phyloP scores from a whole-genome alignment of 2,329 filamentous ascomycete genomes.

The Aspergillus neotritici region DNA sequence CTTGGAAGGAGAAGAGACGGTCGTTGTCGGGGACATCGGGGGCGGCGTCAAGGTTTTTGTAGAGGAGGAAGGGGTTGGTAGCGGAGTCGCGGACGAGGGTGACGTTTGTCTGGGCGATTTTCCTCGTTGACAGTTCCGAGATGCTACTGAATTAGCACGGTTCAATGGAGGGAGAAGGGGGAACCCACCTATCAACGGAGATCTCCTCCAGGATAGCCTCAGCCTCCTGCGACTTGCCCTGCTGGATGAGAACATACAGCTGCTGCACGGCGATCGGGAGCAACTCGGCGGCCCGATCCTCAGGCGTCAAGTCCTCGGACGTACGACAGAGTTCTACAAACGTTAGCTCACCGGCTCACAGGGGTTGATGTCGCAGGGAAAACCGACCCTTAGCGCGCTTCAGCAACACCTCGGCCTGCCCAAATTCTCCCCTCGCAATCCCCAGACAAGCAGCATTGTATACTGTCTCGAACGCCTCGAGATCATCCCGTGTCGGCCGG shows the following conservation, averaged over 20 bases:
- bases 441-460: slow-evolving; percentile 61
- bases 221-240: slow-evolving; percentile 53
- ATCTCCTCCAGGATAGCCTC: slow-evolving; percentile 48
- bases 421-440: slow-evolving; percentile 56
- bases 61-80: slow-evolving; percentile 53
- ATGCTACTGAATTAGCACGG: slow-evolving; percentile 38
- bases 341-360: not conserved
- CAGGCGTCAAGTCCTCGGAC: slow-evolving; percentile 54
- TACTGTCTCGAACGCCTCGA: slow-evolving; percentile 60
- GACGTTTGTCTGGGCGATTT: slow-evolving; percentile 57
- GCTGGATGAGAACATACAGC: slow-evolving; percentile 52
- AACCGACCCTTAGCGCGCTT: slow-evolving; percentile 51
- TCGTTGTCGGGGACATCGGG: slow-evolving; percentile 46
- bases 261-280: slow-evolving; percentile 58
- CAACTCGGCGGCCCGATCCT: slow-evolving; percentile 55
- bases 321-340: slow-evolving; percentile 52
- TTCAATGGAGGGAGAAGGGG: not conserved
- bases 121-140: slow-evolving; percentile 53
- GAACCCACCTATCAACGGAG: slow-evolving; percentile 45
- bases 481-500: slow-evolving; percentile 52
- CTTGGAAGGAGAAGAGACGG: slow-evolving; percentile 55
- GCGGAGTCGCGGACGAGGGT: slow-evolving; percentile 44
- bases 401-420: slow-evolving; percentile 53
- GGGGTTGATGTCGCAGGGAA: not conserved
- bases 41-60: slow-evolving; percentile 51